Evolutionary conservation across 495 filamentous ascomycete genomes (phyloP), one percentile per base, ranked within the genome.

Genomic region (Cercophora scortea): DNA sequence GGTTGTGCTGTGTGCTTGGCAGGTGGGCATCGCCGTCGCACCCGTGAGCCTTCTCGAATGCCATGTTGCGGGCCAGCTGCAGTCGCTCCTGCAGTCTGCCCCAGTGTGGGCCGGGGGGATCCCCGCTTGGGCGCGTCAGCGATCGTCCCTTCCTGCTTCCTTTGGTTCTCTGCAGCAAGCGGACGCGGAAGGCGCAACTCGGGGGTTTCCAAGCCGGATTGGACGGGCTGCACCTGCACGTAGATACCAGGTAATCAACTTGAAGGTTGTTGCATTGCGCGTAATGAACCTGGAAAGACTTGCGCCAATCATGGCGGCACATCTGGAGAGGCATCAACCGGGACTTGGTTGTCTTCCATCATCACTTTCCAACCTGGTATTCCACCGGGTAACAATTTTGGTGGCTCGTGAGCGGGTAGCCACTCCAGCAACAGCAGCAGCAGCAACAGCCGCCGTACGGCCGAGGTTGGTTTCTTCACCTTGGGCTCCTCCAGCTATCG

Each of bases 1-100:
- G 48, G 17, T 35, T 18, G 25, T 5, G 25, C 25, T 25, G 25
- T n/a, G 25, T 25, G 25, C 53, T 56, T 56, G 53, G 48, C 53
- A 34, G 49, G 48, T 51, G 53, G 53, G 49, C 35, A 49, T 38
- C 36, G 7, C 36, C 36, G 25, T 25, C 25, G 25, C 25, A 5
- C 25, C 25, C 25, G 25, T 25, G 25, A 25, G 25, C 25, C 25
- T 25, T 25, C 25, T 25, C 25, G 25, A 25, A 25, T 25, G 25
- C 25, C 25, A 25, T 25, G 25, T 25, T 25, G 25, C 25, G 25
- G n/a, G 25, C 25, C 25, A 25, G 25, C 25, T 25, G 25, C 25
- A 25, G 36, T 13, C 36, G 36, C 13, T 38, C 36, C 10, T 11
- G 7, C 9, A 38, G 36, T 13, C 9, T 38, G 36, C 36, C 9